Conservation (phyloP, 495 filamentous ascomycete species). For the Acidiella bohemica region DNA sequence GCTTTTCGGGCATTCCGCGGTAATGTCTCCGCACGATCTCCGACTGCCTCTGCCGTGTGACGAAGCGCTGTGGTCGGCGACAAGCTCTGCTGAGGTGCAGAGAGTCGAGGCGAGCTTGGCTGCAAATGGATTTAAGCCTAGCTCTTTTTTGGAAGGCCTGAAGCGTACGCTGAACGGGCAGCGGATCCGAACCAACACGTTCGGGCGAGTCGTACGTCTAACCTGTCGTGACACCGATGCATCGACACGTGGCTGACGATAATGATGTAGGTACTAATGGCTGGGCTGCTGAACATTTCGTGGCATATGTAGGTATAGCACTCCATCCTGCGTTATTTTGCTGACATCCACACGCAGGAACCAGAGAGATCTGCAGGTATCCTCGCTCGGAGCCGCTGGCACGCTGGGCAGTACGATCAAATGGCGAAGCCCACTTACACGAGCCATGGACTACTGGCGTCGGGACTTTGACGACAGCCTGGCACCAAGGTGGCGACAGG, state of each 20-base stretch:
- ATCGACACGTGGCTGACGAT: no score
- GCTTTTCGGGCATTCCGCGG: slow-evolving; percentile 95
- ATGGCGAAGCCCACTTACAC: slow-evolving; percentile 77
- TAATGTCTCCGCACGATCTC: slow-evolving; percentile 96
- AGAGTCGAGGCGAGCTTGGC: slow-evolving; percentile 71
- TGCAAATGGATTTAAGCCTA: slow-evolving; percentile 71
- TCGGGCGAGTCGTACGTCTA: slow-evolving; percentile 88
- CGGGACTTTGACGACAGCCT: slow-evolving; percentile 79
- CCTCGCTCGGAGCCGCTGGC: slow-evolving; percentile 61
- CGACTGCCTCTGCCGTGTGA: slow-evolving; percentile 85
- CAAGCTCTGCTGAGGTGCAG: slow-evolving; percentile 74
- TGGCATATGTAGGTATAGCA: no score
- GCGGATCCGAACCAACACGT: slow-evolving; percentile 80
- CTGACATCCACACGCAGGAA: no score
- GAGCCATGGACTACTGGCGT: slow-evolving; percentile 92
- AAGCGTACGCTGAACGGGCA: slow-evolving; percentile 82
- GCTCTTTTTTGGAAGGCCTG: slow-evolving; percentile 80
- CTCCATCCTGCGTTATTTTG: no score
- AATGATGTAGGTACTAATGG: no score
- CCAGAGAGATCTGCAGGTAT: slow-evolving; percentile 88
- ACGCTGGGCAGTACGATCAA: slow-evolving; percentile 83
- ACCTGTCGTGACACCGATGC: no score
- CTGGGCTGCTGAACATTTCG: slow-evolving; percentile 79
- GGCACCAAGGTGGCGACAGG: slow-evolving; percentile 25
- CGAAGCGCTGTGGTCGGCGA: slow-evolving; percentile 86